Evolutionary conservation across 1,284 basidiomycete genomes (phyloP).

Genomic region (Ceratobasidium sp.): DNA sequence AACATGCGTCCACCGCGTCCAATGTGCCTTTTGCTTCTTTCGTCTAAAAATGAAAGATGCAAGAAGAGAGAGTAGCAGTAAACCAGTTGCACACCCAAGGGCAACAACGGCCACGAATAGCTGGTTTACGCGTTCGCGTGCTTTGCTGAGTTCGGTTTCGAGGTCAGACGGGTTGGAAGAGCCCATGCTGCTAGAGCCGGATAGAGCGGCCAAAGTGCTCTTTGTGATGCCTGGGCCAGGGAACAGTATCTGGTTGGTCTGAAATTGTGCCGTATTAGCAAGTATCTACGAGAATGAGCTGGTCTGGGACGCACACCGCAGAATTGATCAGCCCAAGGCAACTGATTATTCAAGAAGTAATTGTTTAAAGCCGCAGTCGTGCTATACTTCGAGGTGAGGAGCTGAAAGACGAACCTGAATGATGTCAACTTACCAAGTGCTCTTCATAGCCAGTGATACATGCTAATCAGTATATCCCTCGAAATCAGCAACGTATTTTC

Average conservation of each 20-base stretch:
- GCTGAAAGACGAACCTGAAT: not conserved
- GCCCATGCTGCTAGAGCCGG: not conserved
- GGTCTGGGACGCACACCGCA: constrained; percentile 11
- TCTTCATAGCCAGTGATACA: constrained; percentile 26
- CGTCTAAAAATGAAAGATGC: too few relatives aligned
- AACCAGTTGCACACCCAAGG: too few relatives aligned
- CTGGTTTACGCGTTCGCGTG: too few relatives aligned
- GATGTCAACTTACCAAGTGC: constrained; percentile 14
- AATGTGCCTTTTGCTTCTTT: too few relatives aligned
- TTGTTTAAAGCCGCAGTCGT: constrained; percentile 6
- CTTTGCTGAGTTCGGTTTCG: not conserved
- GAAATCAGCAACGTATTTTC: not conserved
- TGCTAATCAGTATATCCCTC: constrained; percentile 14
- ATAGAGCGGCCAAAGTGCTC: not conserved
- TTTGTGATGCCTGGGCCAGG: constrained; percentile 27
- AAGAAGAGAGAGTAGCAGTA: too few relatives aligned
- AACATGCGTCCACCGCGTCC: too few relatives aligned
- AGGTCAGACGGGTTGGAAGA: not conserved
- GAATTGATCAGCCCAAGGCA: constrained; percentile 15
- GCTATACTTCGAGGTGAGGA: not conserved
- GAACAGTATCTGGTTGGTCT: constrained; percentile 34
- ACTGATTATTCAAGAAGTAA: constrained; percentile 24
- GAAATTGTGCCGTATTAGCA: too few relatives aligned
- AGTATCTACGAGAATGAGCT: not conserved
- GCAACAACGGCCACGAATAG: too few relatives aligned